Evolutionary conservation across 352 stramenopile species (phyloP).

Genomic region (Albugo laibachii): DNA sequence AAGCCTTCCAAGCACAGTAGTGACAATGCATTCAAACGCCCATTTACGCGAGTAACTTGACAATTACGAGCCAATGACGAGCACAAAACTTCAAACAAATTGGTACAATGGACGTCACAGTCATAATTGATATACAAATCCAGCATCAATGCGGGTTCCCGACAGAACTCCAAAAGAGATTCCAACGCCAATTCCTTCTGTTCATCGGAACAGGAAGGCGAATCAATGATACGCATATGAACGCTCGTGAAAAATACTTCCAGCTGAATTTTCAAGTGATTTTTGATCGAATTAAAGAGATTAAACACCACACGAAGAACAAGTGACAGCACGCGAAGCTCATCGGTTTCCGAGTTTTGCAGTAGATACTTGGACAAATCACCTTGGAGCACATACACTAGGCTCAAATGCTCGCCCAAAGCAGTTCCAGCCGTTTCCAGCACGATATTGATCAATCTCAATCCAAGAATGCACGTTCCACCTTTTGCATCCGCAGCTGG

Average conservation of each 20-base stretch:
- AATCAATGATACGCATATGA: conserved; percentile 88
- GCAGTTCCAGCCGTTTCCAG: conserved; percentile 85
- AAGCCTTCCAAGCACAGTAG: conserved; percentile 63
- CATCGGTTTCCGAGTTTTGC: conserved; percentile 88
- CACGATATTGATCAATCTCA: conserved; percentile 95
- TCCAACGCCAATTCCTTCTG: conserved; percentile 82
- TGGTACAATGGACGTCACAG: conserved; percentile 96
- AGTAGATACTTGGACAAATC: conserved; percentile 95
- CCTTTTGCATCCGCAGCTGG: conserved; percentile 78
- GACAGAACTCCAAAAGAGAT: conserved; percentile 93
- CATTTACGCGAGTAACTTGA: conserved; percentile 42
- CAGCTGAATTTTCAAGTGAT: conserved; percentile 96
- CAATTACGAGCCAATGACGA: conserved; percentile 82
- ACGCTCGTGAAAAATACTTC: conserved; percentile 98
- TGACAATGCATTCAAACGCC: conserved; percentile 41
- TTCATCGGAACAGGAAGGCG: conserved; percentile 55
- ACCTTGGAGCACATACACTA: conserved; percentile 82
- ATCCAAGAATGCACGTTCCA: conserved; percentile 67
- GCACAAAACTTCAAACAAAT: conserved; percentile 96
- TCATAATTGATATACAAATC: conserved; percentile 99
- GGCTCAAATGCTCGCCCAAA: conserved; percentile 42
- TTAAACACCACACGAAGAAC: conserved; percentile 98
- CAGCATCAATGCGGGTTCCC: conserved; percentile 93
- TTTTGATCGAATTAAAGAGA: conserved; percentile 97
- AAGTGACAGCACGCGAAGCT: conserved; percentile 80